Evolutionary conservation across 352 stramenopile genomes (phyloP), one percentile per base, ranked within the genome.

Genomic region (Globisporangium mamillatum): DNA sequence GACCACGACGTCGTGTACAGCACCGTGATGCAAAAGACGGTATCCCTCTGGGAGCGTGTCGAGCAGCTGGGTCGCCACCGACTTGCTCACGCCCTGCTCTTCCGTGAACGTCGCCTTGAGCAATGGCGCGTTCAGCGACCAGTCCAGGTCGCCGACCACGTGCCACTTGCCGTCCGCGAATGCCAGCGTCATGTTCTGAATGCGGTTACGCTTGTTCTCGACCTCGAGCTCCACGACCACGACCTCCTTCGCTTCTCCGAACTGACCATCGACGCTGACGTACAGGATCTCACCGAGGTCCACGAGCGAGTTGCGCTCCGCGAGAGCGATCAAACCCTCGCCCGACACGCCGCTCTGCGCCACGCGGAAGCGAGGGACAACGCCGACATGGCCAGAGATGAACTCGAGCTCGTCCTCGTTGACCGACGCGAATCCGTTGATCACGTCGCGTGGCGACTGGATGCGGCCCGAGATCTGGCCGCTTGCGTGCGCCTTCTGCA

Each of bases 1-100:
- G 16, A 99, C 82, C 25, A 97, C 66, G 16, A 97, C 79, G 57
- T 98, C 81, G 29, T 96, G 80, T 62, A 98, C 78, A 16, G 88
- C 85, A 46, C 97, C 97, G 67, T 92, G 85, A 66, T 92, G 92
- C 67, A 92, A 83, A 24, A 98, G 60, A 7, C 75, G 74, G 74
- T 86, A 95, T n/a, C 88, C 88, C 52, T 93, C 84, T 2, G 88
- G 78, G 1, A 89, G 63, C 29, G 73, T 71, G 34, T 81, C 70
- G 66, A 96, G 69, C 73, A 91, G 72, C 69, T 97, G 90, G 10
- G 91, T 80, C 16, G 63, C 59, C 12, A 70, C 50, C 53, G 73
- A 68, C 2, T 72, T 65, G 48, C 50, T 34, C 24, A 63, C 75
- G 18, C 72, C 60, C 55, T 80, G 72, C 60, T 80, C 78, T 63